Conservation (phyloP, 768 basidiomycete genomes). For the Macrocybe gigantea region DNA sequence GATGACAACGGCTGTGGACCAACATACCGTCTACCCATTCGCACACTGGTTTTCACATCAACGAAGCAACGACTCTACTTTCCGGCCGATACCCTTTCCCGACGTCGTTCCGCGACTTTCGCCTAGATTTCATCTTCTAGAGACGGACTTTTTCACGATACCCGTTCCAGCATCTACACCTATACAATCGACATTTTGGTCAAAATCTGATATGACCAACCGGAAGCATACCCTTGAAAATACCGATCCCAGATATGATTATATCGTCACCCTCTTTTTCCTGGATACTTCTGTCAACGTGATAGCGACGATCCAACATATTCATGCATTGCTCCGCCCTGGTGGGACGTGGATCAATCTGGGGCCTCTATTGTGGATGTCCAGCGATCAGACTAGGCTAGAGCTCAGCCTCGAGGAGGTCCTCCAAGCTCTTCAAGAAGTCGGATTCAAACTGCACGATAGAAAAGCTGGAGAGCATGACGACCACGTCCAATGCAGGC, state of each 20-base stretch:
- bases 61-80: slow-evolving; percentile 38
- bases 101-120: slow-evolving; percentile 51
- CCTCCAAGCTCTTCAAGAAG: slow-evolving; percentile 37
- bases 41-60: slow-evolving; percentile 72
- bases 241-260: slow-evolving; percentile 39
- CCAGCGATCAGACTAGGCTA: slow-evolving; percentile 45
- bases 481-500: slow-evolving; percentile 18
- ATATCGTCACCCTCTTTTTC: slow-evolving; percentile 61
- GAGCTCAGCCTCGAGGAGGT: slow-evolving; percentile 66
- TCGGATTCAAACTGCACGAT: slow-evolving; percentile 46
- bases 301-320: slow-evolving; percentile 48
- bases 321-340: slow-evolving; percentile 48
- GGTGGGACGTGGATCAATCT: slow-evolving; percentile 71
- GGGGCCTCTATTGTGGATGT: slow-evolving; percentile 62
- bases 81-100: slow-evolving; percentile 52
- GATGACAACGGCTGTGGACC: slow-evolving; percentile 30
- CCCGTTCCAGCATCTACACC: slow-evolving; percentile 14
- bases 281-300: slow-evolving; percentile 58
- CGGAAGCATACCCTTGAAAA: not conserved
- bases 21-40: slow-evolving; percentile 56
- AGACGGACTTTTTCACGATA: slow-evolving; percentile 53
- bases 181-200: slow-evolving; percentile 10
- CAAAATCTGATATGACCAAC: slow-evolving; percentile 3
- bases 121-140: slow-evolving; percentile 37
- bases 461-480: slow-evolving; percentile 16